Percentiles rank a stretch among this genome's conserved stretches.
phyloP scores from a whole-genome alignment of 345 rosid species.

The Abelmoschus esculentus region DNA sequence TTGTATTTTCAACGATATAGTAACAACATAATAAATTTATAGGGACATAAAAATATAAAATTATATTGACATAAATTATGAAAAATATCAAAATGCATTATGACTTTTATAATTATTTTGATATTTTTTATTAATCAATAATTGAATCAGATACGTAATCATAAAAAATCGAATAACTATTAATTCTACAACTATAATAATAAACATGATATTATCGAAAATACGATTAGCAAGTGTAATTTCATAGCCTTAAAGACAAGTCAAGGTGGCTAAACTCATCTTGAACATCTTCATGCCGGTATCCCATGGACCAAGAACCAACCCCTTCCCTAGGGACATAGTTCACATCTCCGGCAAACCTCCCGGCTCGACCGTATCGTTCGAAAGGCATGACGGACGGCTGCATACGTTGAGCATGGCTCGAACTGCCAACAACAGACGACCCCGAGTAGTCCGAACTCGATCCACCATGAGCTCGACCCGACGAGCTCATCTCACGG shows the following conservation, averaged over 20 bases:
- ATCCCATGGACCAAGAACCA: slow-evolving; percentile 30
- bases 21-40: no score
- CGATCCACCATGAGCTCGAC: slow-evolving; percentile 23
- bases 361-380: slow-evolving; percentile 27
- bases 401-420: slow-evolving; percentile 11
- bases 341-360: slow-evolving; percentile 19
- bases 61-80: no score
- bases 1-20: no score
- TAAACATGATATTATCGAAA: neutral
- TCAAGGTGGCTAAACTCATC: slow-evolving; percentile 64
- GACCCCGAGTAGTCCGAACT: slow-evolving; percentile 16
- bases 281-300: slow-evolving; percentile 36
- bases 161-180: no score
- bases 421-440: neutral
- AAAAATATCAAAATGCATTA: no score
- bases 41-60: no score
- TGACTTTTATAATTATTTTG: no score
- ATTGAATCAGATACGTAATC: no score
- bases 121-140: no score
- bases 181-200: no score
- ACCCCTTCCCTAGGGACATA: slow-evolving; percentile 12
- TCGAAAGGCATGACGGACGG: slow-evolving; percentile 22
- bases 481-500: slow-evolving; percentile 34
- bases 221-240: neutral
- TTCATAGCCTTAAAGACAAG: slow-evolving; percentile 70